Conservation (phyloP, 257 asterid species). For the Ehretia macrophylla region DNA sequence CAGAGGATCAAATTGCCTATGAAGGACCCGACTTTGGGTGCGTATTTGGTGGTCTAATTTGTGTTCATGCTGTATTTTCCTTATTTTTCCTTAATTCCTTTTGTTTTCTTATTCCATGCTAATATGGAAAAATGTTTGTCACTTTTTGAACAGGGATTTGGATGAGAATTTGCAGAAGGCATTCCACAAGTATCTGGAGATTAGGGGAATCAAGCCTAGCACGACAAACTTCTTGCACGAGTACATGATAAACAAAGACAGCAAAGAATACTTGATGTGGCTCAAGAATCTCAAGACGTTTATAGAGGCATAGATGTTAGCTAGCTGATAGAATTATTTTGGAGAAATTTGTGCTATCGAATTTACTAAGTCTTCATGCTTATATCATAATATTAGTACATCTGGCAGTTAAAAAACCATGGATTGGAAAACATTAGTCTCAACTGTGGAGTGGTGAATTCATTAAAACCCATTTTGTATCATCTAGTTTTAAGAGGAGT, state of each 20-base stretch:
- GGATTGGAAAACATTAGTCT: too few species aligned
- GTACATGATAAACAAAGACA: slow-evolving; percentile 76
- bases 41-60: slow-evolving; percentile 16
- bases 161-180: slow-evolving; percentile 95
- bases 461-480: too few species aligned
- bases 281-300: slow-evolving; percentile 67
- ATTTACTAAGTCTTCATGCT: not conserved
- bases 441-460: too few species aligned
- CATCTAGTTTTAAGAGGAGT: too few species aligned
- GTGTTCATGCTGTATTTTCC: too few species aligned
- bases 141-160: slow-evolving; percentile 51
- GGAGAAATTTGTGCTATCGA: too few species aligned
- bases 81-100: not conserved
- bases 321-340: not conserved
- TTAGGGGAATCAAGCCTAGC: slow-evolving; percentile 78
- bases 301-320: slow-evolving; percentile 38
- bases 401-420: not conserved
- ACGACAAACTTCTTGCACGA: slow-evolving; percentile 77
- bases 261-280: slow-evolving; percentile 66
- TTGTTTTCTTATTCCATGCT: not conserved
- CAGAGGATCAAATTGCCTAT: slow-evolving; percentile 70
- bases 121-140: not conserved
- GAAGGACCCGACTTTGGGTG: slow-evolving; percentile 89
- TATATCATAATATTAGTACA: not conserved
- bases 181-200: slow-evolving; percentile 86